Percentiles rank a stretch among this genome's conserved stretches.
phyloP scores from a whole-genome alignment of 768 basidiomycete genomes.

The Tulasnella sp. region DNA sequence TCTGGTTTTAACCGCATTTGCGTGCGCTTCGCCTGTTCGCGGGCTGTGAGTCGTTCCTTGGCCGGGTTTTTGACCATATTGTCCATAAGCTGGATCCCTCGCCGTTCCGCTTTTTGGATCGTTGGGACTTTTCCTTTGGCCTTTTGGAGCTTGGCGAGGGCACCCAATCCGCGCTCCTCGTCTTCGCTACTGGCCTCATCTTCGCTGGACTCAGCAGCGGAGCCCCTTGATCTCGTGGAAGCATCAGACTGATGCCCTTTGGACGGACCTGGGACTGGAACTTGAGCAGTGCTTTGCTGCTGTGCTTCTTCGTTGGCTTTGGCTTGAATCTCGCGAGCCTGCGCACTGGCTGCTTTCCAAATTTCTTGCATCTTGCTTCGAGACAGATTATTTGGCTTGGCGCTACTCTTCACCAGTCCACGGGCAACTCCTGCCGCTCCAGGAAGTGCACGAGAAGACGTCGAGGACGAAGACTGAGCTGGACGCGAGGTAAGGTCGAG shows the following conservation, averaged over 20 bases:
- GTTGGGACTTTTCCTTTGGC: constrained; percentile 47
- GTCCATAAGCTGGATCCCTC: constrained; percentile 44
- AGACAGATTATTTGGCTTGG: not conserved
- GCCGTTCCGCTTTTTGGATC: constrained; percentile 59
- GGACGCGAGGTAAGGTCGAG: not conserved
- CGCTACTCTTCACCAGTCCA: not conserved
- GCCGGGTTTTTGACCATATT: constrained; percentile 43
- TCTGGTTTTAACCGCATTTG: constrained; percentile 78
- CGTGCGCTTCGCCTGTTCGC: constrained; percentile 59
- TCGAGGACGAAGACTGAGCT: not conserved
- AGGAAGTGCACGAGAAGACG: not conserved
- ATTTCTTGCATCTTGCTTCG: constrained; percentile 23
- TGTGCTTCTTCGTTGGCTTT: not conserved
- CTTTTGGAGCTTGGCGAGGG: constrained; percentile 58
- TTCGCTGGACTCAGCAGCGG: constrained; percentile 33
- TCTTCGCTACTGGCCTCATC: constrained; percentile 40
- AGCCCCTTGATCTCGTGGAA: not conserved
- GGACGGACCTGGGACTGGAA: not conserved
- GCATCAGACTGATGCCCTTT: constrained; percentile 5
- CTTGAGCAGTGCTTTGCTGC: not conserved
- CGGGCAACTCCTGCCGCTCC: not conserved
- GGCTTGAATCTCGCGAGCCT: not conserved
- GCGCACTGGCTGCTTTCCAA: not conserved
- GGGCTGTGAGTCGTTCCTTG: constrained; percentile 49
- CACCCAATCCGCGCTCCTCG: constrained; percentile 42